Evolutionary conservation across 2,329 filamentous ascomycete genomes (phyloP), one percentile per base, ranked within the genome.

Genomic region (Ciborinia camelliae): DNA sequence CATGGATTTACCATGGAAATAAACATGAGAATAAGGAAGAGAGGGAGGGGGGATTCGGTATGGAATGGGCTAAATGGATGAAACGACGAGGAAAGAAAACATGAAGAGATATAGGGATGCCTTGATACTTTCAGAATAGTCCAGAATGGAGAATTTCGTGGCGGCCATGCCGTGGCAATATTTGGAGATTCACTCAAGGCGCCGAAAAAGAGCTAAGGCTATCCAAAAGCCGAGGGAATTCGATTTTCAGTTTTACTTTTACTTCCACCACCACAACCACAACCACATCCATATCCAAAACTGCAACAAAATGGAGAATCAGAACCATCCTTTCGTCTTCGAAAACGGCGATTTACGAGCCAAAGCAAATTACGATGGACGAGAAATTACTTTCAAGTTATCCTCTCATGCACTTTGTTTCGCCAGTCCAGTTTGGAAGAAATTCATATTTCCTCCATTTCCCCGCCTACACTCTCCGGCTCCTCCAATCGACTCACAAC

Each of bases 21-120:
- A 12, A 15, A 39, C 20, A 12, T 43, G 53, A n/a, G 37, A 43
- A 53, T 26, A 26, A 4, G 18, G 30, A 20, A 8, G n/a, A 37
- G 5, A 35, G 18, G 6, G 28, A 63, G 4, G 51, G 39, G 1
- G 5, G 7, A 9, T 61, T 64, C 18, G 54, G 53, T 12, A 10
- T 28, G 32, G 37, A 47, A 37, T 63, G 30, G 39, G 10, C 39
- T 12, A 59, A 41, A 48, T 63, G 53, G 62, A 41, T 48, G 62
- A 59, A 10, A 1, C 35, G 35, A 52, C 35, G 37, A 35, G 35
- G n/a, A 23, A 4, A 23, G 20, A 45, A 18, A 23, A 4, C 1
- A 18, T 58, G 14, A 18, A 32, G 0, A 54, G 26, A 6, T 12
- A 18, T 0, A 10, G 12, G 18, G 3, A 47, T 23, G 18, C n/a